Evolutionary conservation across 2,329 filamentous ascomycete genomes (phyloP).

Genomic region (Piedraia hortae): DNA sequence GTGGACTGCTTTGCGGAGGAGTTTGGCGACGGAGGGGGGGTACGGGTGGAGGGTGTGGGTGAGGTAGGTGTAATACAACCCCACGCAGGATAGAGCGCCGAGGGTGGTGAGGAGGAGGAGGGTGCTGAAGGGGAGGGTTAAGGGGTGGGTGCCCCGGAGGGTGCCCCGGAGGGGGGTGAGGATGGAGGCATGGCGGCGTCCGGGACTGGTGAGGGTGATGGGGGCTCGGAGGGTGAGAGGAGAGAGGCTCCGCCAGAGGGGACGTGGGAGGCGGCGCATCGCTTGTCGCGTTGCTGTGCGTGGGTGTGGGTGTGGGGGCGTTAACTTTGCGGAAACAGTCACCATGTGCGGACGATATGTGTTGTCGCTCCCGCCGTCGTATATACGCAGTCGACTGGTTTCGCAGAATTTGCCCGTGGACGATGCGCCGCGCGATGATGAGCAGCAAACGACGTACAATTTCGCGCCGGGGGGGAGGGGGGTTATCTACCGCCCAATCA

Average conservation of each 20-base stretch:
- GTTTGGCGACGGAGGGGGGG: slow-evolving; percentile 45
- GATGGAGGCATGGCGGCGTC: slow-evolving; percentile 3
- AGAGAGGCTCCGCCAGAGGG: too few relatives aligned
- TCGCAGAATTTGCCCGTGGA: slow-evolving; percentile 46
- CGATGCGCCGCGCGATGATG: slow-evolving; percentile 46
- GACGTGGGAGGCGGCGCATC: slow-evolving; percentile 4
- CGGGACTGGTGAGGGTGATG: slow-evolving; percentile 1
- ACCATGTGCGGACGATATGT: slow-evolving; percentile 43
- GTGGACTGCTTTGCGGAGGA: slow-evolving; percentile 62
- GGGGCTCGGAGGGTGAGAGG: background rate
- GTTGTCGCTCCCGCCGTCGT: slow-evolving; percentile 33
- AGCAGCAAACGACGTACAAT: slow-evolving; percentile 55
- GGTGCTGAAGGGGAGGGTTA: slow-evolving; percentile 13
- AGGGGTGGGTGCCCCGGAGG: slow-evolving; percentile 14
- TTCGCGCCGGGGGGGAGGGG: slow-evolving; percentile 74
- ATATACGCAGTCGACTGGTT: slow-evolving; percentile 45
- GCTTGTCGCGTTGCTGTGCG: slow-evolving; percentile 2
- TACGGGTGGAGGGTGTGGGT: slow-evolving; percentile 25
- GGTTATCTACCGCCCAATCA: slow-evolving; percentile 57
- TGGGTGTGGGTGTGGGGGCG: background rate
- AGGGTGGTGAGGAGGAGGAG: slow-evolving; percentile 13
- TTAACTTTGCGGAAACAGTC: background rate
- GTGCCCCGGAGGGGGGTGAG: slow-evolving; percentile 7
- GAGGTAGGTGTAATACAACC: slow-evolving; percentile 21
- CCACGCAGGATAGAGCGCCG: slow-evolving; percentile 17